Evolutionary conservation across 2,329 filamentous ascomycete species (phyloP).

Genomic region (Scortechinia acanthostroma): DNA sequence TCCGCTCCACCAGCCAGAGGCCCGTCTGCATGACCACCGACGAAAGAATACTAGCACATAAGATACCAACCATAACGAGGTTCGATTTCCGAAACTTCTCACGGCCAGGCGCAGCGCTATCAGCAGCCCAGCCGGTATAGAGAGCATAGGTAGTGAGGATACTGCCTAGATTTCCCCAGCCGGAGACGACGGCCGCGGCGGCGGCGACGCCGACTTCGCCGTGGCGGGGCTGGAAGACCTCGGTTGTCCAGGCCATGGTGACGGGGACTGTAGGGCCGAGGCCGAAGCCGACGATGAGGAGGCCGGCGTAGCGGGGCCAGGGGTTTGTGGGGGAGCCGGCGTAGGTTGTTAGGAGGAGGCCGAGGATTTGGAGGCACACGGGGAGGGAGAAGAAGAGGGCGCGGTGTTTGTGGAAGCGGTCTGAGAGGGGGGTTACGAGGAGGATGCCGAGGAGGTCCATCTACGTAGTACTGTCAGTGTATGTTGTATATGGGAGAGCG

Average conservation of each 20-base stretch:
- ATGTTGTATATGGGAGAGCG: conserved; percentile 8
- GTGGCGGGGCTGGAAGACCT: conserved; percentile 83
- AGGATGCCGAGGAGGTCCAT: conserved; percentile 86
- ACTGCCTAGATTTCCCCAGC: conserved; percentile 78
- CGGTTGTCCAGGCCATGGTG: conserved; percentile 87
- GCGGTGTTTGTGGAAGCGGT: conserved; percentile 76
- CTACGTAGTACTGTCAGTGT: conserved; percentile 30
- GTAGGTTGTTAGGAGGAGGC: conserved; percentile 74
- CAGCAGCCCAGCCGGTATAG: conserved; percentile 78
- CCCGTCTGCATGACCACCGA: conserved; percentile 63
- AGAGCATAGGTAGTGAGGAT: conserved; percentile 84
- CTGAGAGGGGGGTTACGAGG: conserved; percentile 75
- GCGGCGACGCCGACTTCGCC: conserved; percentile 86
- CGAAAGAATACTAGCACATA: conserved; percentile 70
- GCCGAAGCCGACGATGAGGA: conserved; percentile 85
- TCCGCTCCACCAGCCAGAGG: conserved; percentile 33
- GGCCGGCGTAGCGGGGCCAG: conserved; percentile 80
- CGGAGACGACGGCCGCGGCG: conserved; percentile 77
- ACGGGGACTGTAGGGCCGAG: conserved; percentile 86
- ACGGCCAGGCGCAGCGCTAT: conserved; percentile 54
- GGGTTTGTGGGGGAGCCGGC: conserved; percentile 49
- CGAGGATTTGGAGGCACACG: conserved; percentile 72
- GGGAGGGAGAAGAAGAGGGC: conserved; percentile 75
- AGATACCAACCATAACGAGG: conserved; percentile 78
- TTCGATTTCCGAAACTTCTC: conserved; percentile 77